Conservation (phyloP, 2,329 filamentous ascomycete species). For the Ophiocordyceps robertsii region DNA sequence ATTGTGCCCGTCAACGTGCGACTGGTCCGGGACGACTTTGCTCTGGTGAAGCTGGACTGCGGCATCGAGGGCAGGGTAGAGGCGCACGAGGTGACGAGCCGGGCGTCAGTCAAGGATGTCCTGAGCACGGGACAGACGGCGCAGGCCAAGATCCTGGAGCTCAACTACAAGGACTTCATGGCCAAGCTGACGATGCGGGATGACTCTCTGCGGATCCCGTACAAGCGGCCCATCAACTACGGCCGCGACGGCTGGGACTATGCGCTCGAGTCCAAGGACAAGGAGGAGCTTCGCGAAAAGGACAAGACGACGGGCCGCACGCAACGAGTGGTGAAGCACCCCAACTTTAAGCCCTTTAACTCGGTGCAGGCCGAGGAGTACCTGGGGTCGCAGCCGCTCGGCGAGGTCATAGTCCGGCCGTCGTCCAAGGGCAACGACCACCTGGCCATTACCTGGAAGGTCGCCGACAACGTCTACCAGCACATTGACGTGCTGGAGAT, state of each 20-base stretch:
- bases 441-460: constrained; percentile 95
- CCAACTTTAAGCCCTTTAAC: constrained; percentile 89
- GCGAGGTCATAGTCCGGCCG: constrained; percentile 88
- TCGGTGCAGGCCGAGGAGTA: constrained; percentile 86
- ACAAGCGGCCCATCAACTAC: constrained; percentile 55
- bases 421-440: constrained; percentile 94
- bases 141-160: constrained; percentile 73
- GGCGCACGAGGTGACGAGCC: constrained; percentile 65
- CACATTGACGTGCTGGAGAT: constrained; percentile 95
- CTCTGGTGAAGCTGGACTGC: constrained; percentile 86
- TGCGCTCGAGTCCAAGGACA: constrained; percentile 65
- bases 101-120: constrained; percentile 56
- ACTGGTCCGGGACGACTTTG: constrained; percentile 80
- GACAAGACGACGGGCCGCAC: constrained; percentile 74
- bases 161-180: constrained; percentile 76
- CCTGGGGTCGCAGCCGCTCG: constrained; percentile 69
- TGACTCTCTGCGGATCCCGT: constrained; percentile 62
- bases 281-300: constrained; percentile 72
- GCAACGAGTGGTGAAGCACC: constrained; percentile 94
- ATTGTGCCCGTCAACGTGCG: constrained; percentile 82
- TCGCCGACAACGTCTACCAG: constrained; percentile 89
- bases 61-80: constrained; percentile 85
- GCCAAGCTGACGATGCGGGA: constrained; percentile 78
- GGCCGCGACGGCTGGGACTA: constrained; percentile 79
- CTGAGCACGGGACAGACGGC: constrained; percentile 72